Base-by-base conservation (phyloP, 192 early-diverging fungal species). In the Backusella parvicylindrica region DNA sequence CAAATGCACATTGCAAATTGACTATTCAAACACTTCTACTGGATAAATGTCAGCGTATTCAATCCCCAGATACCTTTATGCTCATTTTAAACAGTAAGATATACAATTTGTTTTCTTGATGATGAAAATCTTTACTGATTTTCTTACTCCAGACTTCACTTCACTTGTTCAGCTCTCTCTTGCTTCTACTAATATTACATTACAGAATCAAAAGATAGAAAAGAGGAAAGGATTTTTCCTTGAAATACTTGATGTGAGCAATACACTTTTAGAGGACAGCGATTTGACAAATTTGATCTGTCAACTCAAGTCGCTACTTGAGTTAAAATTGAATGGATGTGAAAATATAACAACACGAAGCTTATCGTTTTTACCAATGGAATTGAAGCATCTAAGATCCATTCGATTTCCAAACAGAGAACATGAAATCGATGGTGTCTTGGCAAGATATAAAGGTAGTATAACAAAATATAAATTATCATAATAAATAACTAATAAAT, bases 401-500 rank as follows among this genome's bases (percentile, higher is more conserved):
- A 49, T 90, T 12, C 67, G 72, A 43, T 87, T 90, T 28, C 89
- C 89, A 3, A 82, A 81, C 31, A 79, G 81, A 21, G 85, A 89
- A 47, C 79, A 84, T 50, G 83, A 88, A 30, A 70, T 89, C 0
- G 72, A 83, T 53, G 83, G 69, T 32, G 74, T 85, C 2, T 60
- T 89, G 6, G 67, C 72, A 23, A 60, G 49, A 31, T 79, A 73
- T 32, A 72, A 79, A 76, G 78, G 84, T 86, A 74, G 67, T 50
- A 36, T 41, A 64, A 31, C 23, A 50, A 71, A 70, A 67, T 26
- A 26, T 21, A 21, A 72, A 30, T 32, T 50, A 30, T 13, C 21
- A 37, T 21, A 18, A 70, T 73, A 35, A 64, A 30, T 65, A 60
- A 0, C 3, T 18, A 23, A 4, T 23, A 11, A 35, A 23, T 41